A percentile compares a stretch with the other conserved stretches of the same genome.
phyloP scores from a whole-genome alignment of 306 rosid genomes.

The Canavalia ensiformis region DNA sequence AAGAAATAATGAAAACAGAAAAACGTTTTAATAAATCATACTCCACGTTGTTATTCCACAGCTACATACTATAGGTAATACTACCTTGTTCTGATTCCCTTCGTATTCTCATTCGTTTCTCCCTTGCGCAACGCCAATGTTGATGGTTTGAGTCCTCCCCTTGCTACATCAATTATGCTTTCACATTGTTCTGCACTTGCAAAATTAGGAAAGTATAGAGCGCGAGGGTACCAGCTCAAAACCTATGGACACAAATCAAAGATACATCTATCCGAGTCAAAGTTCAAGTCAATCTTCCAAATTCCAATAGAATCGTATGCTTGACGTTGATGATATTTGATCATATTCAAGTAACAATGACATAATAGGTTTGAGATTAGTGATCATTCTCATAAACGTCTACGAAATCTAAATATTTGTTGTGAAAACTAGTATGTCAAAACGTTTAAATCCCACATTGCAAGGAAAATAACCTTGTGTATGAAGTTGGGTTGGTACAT shows the following conservation, averaged over 20 bases:
- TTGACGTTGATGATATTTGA: background rate
- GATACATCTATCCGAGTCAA: constrained; percentile 21
- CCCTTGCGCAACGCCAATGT: constrained; percentile 74
- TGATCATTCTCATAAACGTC: constrained; percentile 20
- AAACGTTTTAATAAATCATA: too few relatives aligned
- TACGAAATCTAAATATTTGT: constrained; percentile 24
- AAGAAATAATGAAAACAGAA: too few relatives aligned
- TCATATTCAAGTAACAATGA: constrained; percentile 23
- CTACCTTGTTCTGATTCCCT: constrained; percentile 91
- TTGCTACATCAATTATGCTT: constrained; percentile 65
- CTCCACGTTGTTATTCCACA: constrained; percentile 1
- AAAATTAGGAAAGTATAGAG: constrained; percentile 86
- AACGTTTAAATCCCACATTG: too few relatives aligned
- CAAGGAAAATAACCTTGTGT: too few relatives aligned
- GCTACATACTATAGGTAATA: background rate
- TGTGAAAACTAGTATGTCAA: too few relatives aligned
- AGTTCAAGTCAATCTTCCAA: constrained; percentile 39
- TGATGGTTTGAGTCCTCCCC: constrained; percentile 70
- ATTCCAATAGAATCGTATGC: constrained; percentile 19
- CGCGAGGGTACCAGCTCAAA: constrained; percentile 92
- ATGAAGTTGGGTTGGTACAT: too few relatives aligned
- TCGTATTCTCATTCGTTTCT: constrained; percentile 66
- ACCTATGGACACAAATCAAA: constrained; percentile 58
- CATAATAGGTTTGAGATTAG: constrained; percentile 14
- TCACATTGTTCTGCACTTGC: constrained; percentile 84